Evolutionary conservation across 352 stramenopile genomes (phyloP), one percentile per base, ranked within the genome.

Genomic region (Aphanomyces cochlioides): DNA sequence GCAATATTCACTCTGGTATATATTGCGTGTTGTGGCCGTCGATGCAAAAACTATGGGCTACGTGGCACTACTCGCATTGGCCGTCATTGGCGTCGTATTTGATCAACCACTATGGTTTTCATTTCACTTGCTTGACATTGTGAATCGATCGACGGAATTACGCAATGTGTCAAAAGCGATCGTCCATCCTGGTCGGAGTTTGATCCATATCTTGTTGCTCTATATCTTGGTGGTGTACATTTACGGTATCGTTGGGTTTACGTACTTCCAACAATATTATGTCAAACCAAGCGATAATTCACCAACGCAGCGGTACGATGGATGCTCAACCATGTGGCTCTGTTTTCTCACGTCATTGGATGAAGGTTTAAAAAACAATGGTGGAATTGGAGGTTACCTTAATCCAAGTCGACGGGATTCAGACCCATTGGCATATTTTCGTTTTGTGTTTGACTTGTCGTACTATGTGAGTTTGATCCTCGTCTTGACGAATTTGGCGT

Each of bases 91-190:
- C 3, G 77, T 81, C 40, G 86, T 85, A 58, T 69, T 92, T 17
- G 85, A 88, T 74, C 50, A 19, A 58, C 88, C 86, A 43, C 79
- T 92, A 41, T 92, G 83, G 76, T 92, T 92, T 63, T 78, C 83
- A 21, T 90, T 90, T 48, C 82, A 90, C 48, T 54, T 92, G 19
- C 74, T 92, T 7, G 84, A 92, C 64, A 73, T 90, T 41, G 77
- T 92, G n/a, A 88, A 90, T 48, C 80, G 82, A n/a, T 92, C 87
- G 66, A 84, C 88, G 56, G 79, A 87, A 38, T 76, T 90, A 3
- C 87, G 85, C 66, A 87, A 90, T 59, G 84, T 92, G 1, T 48
- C 90, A 13, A 78, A 82, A 19, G 88, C 84, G 5, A 87, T 90
- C 39, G 78, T 85, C 17, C 73, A 75, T 15, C 83, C 84, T 12